phyloP scores from a whole-genome alignment of 1,139 yeast genomes.

The Candida pseudoviswanathii region DNA sequence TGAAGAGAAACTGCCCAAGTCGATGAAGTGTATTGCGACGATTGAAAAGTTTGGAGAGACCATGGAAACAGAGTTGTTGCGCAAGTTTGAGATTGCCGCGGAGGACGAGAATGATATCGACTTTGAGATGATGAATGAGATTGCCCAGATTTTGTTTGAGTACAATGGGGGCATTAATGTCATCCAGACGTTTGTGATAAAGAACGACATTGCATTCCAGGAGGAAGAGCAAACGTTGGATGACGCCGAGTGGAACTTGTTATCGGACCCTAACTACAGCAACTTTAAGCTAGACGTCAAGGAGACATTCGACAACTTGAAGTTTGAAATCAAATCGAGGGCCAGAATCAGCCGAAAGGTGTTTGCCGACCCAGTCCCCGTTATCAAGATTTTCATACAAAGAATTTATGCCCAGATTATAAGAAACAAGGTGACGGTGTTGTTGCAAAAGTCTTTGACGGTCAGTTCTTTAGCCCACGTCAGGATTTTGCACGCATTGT shows the following conservation, averaged over 20 bases:
- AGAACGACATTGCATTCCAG: slow-evolving; percentile 58
- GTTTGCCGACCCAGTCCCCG: slow-evolving; percentile 67
- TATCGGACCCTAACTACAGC: slow-evolving; percentile 39
- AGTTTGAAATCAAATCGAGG: slow-evolving; percentile 60
- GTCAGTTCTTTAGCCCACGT: slow-evolving; percentile 74
- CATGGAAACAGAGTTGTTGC: slow-evolving; percentile 69
- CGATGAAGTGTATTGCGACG: slow-evolving; percentile 49
- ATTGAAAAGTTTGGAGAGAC: slow-evolving; percentile 75
- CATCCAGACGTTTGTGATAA: slow-evolving; percentile 79
- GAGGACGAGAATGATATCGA: slow-evolving; percentile 46
- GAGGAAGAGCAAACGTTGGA: slow-evolving; percentile 36
- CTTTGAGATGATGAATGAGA: slow-evolving; percentile 71
- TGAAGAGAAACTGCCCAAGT: slow-evolving; percentile 52
- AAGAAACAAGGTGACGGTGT: slow-evolving; percentile 64
- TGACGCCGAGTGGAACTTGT: slow-evolving; percentile 36
- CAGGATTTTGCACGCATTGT: slow-evolving; percentile 70
- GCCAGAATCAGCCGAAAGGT: slow-evolving; percentile 74
- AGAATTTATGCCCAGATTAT: slow-evolving; percentile 78
- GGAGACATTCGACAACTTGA: slow-evolving; percentile 30
- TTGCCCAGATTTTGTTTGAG: slow-evolving; percentile 75
- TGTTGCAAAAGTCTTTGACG: slow-evolving; percentile 65
- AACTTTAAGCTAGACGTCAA: slow-evolving; percentile 33
- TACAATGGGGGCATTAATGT: slow-evolving; percentile 87
- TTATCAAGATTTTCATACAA: slow-evolving; percentile 69
- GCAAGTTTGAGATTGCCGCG: slow-evolving; percentile 59